Base-by-base conservation (phyloP, 495 filamentous ascomycete species). In the Darksidea phi region DNA sequence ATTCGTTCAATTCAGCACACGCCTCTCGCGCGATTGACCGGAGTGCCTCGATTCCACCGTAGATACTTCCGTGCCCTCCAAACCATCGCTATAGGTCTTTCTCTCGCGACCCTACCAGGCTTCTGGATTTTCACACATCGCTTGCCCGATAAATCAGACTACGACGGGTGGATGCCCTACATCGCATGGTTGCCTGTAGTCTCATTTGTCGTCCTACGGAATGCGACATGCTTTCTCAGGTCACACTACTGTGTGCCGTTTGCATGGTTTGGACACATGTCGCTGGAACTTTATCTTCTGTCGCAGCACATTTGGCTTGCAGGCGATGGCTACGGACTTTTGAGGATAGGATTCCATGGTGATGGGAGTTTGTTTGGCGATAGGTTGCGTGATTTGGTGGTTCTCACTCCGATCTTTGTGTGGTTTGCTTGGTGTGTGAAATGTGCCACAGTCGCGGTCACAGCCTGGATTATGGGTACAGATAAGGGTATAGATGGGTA, bases 221-320 rank as follows among this genome's bases (percentile, higher is more conserved):
- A 84, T 64, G 69, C 73, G 1, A 75, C 73, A 48, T 60, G 63
- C 2, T 38, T 61, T 17, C 56, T 80, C 12, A 71, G 80, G 26
- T 76, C 73, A 20, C 64, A 69, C 45, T 71, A 82, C 60, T 80
- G 78, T 6, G 43, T 43, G 0, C 53, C 72, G 20, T 84, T 84
- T 49, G 74, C 80, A 5, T 82, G 78, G 75, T 64, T 86, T 0
- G 85, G 84, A 10, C 73, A 74, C 7, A 75, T 73, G 37, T 82
- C 81, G 6, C 72, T 86, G 5, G 85, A 85, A 62, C 80, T 80
- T 1, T 86, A 83, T 59, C 74, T 82, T 15, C 66, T 87, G 24
- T 82, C 86, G 50, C 79, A 78, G 67, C 84, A 87, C 63, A 78
- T 86, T 57, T 86, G 82, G 83, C 74, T 86, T 26, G 83, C 82